These are phyloP conservation scores for Syncephalastrum monosporum DNA, from an alignment of 371 early-diverging fungal species.

Conservation along the genomic window DNA sequence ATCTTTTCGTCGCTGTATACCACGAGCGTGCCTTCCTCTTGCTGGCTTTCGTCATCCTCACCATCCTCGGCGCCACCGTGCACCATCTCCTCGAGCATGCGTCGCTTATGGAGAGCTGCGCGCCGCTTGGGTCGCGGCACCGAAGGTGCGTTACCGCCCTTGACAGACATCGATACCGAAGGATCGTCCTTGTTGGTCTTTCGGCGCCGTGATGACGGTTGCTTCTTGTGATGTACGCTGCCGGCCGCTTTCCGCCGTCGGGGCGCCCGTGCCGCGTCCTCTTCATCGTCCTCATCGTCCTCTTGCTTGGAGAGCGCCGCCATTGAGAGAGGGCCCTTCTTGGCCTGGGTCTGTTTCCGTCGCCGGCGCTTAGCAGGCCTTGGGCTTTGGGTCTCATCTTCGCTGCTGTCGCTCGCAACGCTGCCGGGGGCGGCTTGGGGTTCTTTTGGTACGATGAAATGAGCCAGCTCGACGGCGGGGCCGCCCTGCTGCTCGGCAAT, in stretches of 20 bases:
- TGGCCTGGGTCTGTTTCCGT: background rate
- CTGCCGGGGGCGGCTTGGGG: background rate
- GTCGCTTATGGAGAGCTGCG: conserved; percentile 46
- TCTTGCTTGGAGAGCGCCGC: conserved; percentile 32
- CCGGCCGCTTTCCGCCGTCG: conserved; percentile 5
- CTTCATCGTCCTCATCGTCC: background rate
- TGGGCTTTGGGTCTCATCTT: too few relatives aligned
- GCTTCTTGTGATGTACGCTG: conserved; percentile 5
- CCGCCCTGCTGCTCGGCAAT: conserved; percentile 48
- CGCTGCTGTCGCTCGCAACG: too few relatives aligned
- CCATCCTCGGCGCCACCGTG: conserved; percentile 30
- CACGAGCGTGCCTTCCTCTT: conserved; percentile 24
- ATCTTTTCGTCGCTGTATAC: conserved; percentile 42
- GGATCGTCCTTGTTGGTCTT: conserved; percentile 15
- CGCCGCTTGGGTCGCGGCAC: conserved; percentile 40
- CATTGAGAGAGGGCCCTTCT: conserved; percentile 42
- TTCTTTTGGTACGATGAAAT: conserved; percentile 25
- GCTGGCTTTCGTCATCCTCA: conserved; percentile 19
- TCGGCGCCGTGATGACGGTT: conserved; percentile 3
- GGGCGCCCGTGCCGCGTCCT: background rate
- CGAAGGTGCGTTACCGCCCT: conserved; percentile 28
- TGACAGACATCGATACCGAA: conserved; percentile 17
- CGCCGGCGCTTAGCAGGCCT: background rate
- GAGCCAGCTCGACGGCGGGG: conserved; percentile 35
- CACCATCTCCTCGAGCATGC: conserved; percentile 44